Evolutionary conservation across 805 yeast genomes (phyloP).

Genomic region (Pichia nanzhaoensis): DNA sequence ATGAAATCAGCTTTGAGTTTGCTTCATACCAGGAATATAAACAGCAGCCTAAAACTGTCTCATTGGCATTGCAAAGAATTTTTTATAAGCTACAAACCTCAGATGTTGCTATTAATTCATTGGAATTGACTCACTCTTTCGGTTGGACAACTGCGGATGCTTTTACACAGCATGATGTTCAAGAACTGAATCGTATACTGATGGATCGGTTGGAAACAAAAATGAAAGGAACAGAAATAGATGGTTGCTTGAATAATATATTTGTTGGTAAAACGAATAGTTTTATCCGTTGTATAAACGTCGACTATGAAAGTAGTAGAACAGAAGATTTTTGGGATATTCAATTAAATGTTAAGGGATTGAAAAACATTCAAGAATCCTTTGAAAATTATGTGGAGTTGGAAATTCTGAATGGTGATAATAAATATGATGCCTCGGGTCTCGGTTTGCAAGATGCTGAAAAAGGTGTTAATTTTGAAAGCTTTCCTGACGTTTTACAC

Average conservation of each 20-base stretch:
- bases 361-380: slow-evolving; percentile 63
- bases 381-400: slow-evolving; percentile 83
- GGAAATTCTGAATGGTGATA: slow-evolving; percentile 89
- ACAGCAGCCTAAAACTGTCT: slow-evolving; percentile 48
- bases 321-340: slow-evolving; percentile 98
- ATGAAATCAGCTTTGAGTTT: slow-evolving; percentile 35
- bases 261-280: slow-evolving; percentile 98
- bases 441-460: slow-evolving; percentile 91
- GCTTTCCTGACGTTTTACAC: slow-evolving; percentile 89
- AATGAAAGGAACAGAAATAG: slow-evolving; percentile 84
- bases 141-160: slow-evolving; percentile 98
- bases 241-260: slow-evolving; percentile 65
- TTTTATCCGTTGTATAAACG: slow-evolving; percentile 85
- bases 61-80: slow-evolving; percentile 79
- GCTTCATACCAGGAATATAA: slow-evolving; percentile 22
- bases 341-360: slow-evolving; percentile 85
- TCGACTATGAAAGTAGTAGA: slow-evolving; percentile 86
- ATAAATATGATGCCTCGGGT: slow-evolving; percentile 88
- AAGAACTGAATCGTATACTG: slow-evolving; percentile 87
- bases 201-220: slow-evolving; percentile 90
- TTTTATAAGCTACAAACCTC: slow-evolving; percentile 77
- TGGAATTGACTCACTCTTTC: slow-evolving; percentile 82
- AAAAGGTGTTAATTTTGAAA: slow-evolving; percentile 89
- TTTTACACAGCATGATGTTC: slow-evolving; percentile 96
- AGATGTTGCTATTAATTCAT: slow-evolving; percentile 70